A percentile compares a stretch with the other conserved stretches of the same genome.
Evolutionary conservation across 2,329 filamentous ascomycete species (phyloP).

Genomic region (Penicillium frequentans): DNA sequence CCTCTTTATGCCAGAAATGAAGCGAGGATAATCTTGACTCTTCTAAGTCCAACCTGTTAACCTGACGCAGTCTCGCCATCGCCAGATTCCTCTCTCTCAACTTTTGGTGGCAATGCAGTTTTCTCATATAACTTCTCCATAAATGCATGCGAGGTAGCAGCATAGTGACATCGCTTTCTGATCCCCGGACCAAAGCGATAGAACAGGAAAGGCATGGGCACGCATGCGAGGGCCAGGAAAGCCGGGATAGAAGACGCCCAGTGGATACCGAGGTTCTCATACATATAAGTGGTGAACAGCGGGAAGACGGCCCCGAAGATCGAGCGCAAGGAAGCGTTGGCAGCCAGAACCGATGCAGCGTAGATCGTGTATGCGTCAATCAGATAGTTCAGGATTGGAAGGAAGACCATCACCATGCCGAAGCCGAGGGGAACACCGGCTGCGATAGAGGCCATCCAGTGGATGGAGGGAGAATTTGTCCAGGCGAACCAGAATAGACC

Average conservation of each 20-base stretch:
- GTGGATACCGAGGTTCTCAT: constrained; percentile 14
- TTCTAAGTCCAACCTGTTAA: not conserved
- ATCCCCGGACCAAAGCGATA: constrained; percentile 10
- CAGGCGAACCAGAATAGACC: constrained; percentile 71
- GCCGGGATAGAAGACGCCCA: constrained; percentile 15
- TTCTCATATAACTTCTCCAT: constrained; percentile 4
- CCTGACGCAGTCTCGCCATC: not conserved
- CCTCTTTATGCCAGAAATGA: not conserved
- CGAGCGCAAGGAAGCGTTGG: constrained; percentile 7
- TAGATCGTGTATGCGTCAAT: constrained; percentile 18
- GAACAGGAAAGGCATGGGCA: constrained; percentile 14
- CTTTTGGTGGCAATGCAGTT: not conserved
- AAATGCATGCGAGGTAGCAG: constrained; percentile 4
- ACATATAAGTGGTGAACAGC: constrained; percentile 14
- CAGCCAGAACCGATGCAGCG: constrained; percentile 13
- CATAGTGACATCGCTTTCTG: constrained; percentile 6
- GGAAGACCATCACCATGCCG: constrained; percentile 48
- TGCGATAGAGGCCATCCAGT: constrained; percentile 55
- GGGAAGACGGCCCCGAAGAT: constrained; percentile 12
- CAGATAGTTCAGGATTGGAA: constrained; percentile 23
- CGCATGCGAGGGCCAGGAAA: constrained; percentile 11
- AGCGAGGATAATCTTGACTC: too few species aligned
- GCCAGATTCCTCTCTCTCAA: not conserved
- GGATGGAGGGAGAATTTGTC: constrained; percentile 59
- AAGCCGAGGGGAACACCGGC: constrained; percentile 57